Evolutionary conservation across 768 basidiomycete genomes (phyloP).

Genomic region (Lactarius tabidus): DNA sequence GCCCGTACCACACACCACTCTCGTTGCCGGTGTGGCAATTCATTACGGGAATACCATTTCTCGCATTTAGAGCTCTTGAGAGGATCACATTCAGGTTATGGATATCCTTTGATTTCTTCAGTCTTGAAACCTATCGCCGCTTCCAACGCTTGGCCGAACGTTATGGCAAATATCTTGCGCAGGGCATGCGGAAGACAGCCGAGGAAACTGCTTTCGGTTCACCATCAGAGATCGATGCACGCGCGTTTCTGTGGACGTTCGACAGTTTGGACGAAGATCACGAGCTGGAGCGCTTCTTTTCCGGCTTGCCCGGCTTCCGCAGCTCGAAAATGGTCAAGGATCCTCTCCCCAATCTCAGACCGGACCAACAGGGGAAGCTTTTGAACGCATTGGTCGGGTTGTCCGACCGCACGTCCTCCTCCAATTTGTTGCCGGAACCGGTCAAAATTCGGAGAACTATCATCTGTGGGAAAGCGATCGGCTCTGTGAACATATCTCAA

Average conservation of each 20-base stretch:
- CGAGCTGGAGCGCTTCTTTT: background rate
- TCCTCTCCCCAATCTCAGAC: background rate
- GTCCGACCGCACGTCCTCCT: background rate
- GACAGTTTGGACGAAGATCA: background rate
- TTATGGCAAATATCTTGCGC: background rate
- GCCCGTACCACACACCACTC: background rate
- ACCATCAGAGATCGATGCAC: background rate
- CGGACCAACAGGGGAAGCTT: background rate
- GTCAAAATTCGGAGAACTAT: background rate
- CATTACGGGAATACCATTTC: background rate
- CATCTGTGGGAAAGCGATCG: background rate
- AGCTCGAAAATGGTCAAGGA: background rate
- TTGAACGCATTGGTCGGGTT: background rate
- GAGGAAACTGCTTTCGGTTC: background rate
- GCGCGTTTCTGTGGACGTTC: background rate
- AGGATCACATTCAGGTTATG: too few species aligned
- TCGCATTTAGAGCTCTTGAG: background rate
- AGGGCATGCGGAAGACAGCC: background rate
- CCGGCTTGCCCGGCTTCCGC: background rate
- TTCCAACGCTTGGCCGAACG: too few species aligned
- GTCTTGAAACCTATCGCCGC: too few species aligned
- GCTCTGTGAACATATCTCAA: background rate
- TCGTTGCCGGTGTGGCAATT: background rate
- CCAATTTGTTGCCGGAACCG: background rate
- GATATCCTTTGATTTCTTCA: too few species aligned